Evolutionary conservation across 1,284 basidiomycete species (phyloP), one percentile per base, ranked within the genome.

Genomic region (Ceratobasidium sp.): DNA sequence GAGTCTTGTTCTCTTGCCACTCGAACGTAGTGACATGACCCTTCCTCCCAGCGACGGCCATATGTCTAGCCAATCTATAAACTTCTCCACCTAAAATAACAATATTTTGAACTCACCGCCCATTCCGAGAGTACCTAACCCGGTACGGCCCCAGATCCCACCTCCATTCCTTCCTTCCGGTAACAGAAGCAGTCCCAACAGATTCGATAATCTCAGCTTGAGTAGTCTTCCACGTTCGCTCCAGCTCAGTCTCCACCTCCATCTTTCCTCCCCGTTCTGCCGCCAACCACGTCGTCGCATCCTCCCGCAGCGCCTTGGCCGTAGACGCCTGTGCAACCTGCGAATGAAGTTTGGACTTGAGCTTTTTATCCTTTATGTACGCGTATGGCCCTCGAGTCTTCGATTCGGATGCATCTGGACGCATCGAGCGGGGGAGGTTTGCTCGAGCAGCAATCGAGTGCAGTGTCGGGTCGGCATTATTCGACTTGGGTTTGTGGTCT

Each of bases 11-110:
- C 0, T 93, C 91, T 83, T 95, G 92, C 95, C 95, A 97, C 83
- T 99, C 96, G 81, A 98, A 97, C 0, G 96, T 95, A 0, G 95
- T 94, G n/a, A 97, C 89, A 84, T 98, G 96, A 0, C 97, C 97
- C 75, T 88, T 89, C 23, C 88, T 87, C 4, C 95, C 96, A 0
- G 90, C 93, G 79, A 98, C 90, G 0, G 94, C 95, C 68, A 97
- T 83, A 83, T 96, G 92, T 82, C 95, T 94, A 76, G 64, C 20
- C n/a, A 31, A 35, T 51, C 20, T 35, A 3, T 77, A n/a, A 74
- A 28, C 63, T 42, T 33, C 42, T 5, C 73, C 17, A 76, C 45
- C 67, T 73, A 75, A 75, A n/a, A 61, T 35, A 8, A 60, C 60
- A 60, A 28, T 26, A 80, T 67, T 78, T 45, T 53, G 77, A 17